Conservation (phyloP, 192 early-diverging fungal genomes). For the Anaeromyces robustus region DNA sequence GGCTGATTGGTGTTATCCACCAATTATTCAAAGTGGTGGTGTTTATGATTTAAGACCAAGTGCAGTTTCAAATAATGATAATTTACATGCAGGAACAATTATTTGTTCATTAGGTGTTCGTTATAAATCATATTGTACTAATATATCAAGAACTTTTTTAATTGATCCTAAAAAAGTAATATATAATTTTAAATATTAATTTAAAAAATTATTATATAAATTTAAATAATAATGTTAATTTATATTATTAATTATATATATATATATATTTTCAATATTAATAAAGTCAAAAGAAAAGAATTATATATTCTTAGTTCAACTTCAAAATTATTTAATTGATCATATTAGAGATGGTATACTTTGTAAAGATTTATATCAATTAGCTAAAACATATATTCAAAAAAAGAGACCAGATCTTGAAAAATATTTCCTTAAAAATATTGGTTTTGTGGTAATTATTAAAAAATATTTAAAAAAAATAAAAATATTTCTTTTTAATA, state of each 20-base stretch:
- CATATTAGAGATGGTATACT: conserved; percentile 55
- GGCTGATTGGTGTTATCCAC: conserved; percentile 80
- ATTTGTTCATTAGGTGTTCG: conserved; percentile 85
- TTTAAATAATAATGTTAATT: background rate
- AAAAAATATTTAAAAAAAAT: background rate
- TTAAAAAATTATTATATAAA: background rate
- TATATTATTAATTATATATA: too few species aligned
- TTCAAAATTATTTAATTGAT: conserved; percentile 38
- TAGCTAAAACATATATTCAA: conserved; percentile 50
- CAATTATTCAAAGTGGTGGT: conserved; percentile 93
- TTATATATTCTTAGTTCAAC: conserved; percentile 75
- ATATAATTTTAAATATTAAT: background rate
- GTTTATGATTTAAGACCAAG: conserved; percentile 71
- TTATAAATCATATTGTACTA: conserved; percentile 90
- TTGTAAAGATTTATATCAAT: conserved; percentile 61
- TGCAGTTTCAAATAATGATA: conserved; percentile 54
- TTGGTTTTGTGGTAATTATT: conserved; percentile 60
- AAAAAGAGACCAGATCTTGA: conserved; percentile 71
- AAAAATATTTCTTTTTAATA: background rate
- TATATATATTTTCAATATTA: background rate
- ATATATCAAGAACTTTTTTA: conserved; percentile 81
- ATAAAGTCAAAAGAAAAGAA: conserved; percentile 66
- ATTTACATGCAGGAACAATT: conserved; percentile 74
- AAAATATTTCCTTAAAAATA: conserved; percentile 68
- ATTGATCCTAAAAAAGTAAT: conserved; percentile 70